phyloP scores from a whole-genome alignment of 768 basidiomycete genomes.

The Boletus patriciae region DNA sequence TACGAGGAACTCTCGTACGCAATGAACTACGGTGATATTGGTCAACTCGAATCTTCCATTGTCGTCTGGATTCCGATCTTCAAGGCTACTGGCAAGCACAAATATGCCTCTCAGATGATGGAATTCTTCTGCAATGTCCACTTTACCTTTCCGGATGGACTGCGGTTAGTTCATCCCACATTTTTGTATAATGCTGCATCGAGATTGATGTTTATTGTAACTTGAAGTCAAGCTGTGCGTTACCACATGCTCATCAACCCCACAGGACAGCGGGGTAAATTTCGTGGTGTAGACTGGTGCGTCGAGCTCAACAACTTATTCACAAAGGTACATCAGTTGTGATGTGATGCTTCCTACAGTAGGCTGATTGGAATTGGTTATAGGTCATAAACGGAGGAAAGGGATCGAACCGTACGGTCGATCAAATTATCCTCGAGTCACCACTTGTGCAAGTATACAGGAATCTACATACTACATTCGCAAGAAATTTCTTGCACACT shows the following conservation, averaged over 20 bases:
- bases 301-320: background rate
- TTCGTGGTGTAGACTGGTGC: background rate
- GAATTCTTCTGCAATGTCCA: constrained; percentile 16
- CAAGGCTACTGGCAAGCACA: constrained; percentile 35
- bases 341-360: no score
- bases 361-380: no score
- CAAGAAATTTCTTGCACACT: background rate
- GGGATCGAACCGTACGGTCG: background rate
- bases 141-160: background rate
- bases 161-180: no score
- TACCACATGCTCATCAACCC: background rate
- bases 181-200: no score
- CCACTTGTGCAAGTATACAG: background rate
- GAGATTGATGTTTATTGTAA: no score
- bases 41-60: constrained; percentile 27
- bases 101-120: constrained; percentile 33
- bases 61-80: constrained; percentile 31
- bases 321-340: background rate
- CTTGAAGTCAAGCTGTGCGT: no score
- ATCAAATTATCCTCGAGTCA: background rate
- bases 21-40: constrained; percentile 37
- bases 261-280: background rate
- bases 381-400: constrained; percentile 1
- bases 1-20: constrained; percentile 41
- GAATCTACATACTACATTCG: background rate